Percentiles rank a stretch among this genome's conserved stretches.
Evolutionary conservation across 805 yeast genomes (phyloP).

Genomic region (Starmera dryadoides): DNA sequence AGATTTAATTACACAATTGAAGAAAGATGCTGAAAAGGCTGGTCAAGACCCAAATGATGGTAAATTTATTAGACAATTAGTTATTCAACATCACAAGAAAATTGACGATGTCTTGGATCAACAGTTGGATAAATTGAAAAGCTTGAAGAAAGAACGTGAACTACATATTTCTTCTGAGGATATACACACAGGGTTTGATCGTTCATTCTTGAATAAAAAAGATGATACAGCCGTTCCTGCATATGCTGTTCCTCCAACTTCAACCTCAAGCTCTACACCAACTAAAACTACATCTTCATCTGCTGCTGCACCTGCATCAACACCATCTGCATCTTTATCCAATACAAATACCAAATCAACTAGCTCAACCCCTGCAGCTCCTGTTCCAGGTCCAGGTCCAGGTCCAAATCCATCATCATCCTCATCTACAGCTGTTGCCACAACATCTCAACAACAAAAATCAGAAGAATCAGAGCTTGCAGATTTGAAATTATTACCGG

Average conservation of each 20-base stretch:
- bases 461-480: constrained; percentile 17
- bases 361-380: not conserved
- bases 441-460: constrained; percentile 3
- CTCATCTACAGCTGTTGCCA: constrained; percentile 1
- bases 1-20: constrained; percentile 75
- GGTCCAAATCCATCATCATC: not conserved
- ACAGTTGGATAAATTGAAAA: constrained; percentile 59
- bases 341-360: constrained; percentile 5
- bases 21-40: constrained; percentile 45
- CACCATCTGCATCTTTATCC: constrained; percentile 5
- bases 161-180: constrained; percentile 84
- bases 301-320: constrained; percentile 5
- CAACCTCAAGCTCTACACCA: constrained; percentile 11
- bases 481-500: constrained; percentile 10
- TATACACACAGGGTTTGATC: constrained; percentile 85
- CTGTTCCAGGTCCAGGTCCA: not conserved
- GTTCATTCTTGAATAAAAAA: constrained; percentile 69
- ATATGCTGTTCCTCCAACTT: constrained; percentile 12
- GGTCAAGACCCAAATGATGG: constrained; percentile 37
- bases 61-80: constrained; percentile 26
- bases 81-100: constrained; percentile 58
- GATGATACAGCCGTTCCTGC: constrained; percentile 18
- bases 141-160: constrained; percentile 63
- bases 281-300: constrained; percentile 12
- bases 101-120: constrained; percentile 59